Conservation (phyloP, 1,139 yeast genomes). For the Taphrina communis region DNA sequence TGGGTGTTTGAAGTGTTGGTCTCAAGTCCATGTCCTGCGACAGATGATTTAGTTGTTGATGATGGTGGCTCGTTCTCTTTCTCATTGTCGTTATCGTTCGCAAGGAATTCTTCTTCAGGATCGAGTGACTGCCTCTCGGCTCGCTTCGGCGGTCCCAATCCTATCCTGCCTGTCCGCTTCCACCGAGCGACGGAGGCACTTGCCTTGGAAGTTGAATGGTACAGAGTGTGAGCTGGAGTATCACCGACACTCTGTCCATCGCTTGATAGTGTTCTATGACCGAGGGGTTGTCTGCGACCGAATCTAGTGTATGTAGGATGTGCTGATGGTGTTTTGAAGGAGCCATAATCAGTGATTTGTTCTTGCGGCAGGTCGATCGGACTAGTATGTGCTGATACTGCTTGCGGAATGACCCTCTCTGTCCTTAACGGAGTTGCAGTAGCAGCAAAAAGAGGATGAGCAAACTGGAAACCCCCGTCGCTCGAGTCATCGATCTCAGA, state of each 20-base stretch:
- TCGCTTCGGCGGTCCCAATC: slow-evolving; percentile 44
- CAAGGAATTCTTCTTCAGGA: slow-evolving; percentile 28
- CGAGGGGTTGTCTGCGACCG: slow-evolving; percentile 21
- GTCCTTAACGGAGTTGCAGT: slow-evolving; percentile 7
- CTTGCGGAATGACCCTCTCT: background rate
- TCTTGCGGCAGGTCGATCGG: background rate
- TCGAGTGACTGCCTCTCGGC: slow-evolving; percentile 42
- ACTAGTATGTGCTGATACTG: background rate
- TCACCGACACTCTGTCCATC: slow-evolving; percentile 1
- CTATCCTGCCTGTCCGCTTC: slow-evolving; percentile 42
- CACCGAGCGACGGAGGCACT: slow-evolving; percentile 40
- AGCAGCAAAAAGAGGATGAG: slow-evolving; percentile 39
- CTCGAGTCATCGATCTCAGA: slow-evolving; percentile 35
- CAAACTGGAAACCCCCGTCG: slow-evolving; percentile 31
- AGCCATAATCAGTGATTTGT: background rate
- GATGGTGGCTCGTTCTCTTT: slow-evolving; percentile 27
- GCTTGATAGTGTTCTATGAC: slow-evolving; percentile 2
- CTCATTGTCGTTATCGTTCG: background rate
- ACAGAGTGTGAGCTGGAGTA: slow-evolving; percentile 18
- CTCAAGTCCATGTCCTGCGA: background rate
- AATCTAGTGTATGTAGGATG: slow-evolving; percentile 22
- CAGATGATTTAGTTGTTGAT: background rate
- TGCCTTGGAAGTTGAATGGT: slow-evolving; percentile 4
- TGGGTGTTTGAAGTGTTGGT: background rate
- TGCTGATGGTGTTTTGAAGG: slow-evolving; percentile 20